Base-by-base conservation (phyloP, 352 stramenopile species). In the Salisapilia sapeloensis region DNA sequence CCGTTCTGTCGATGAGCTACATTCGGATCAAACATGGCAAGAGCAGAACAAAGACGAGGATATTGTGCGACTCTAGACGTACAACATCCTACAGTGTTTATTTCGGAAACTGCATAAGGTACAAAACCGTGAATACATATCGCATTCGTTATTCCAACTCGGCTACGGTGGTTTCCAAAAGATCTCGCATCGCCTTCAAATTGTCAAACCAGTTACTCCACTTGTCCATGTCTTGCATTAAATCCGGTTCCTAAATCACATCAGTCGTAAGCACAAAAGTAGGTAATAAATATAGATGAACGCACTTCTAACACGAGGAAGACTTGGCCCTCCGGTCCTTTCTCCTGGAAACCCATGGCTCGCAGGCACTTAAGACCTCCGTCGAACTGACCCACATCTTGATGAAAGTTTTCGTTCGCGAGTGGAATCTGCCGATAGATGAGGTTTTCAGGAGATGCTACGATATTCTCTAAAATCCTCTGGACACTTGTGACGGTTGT, bases 171-270 rank as follows among this genome's bases (percentile, higher is more conserved):
- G n/a, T n/a, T n/a, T n/a, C n/a, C n/a, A n/a, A n/a, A n/a, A 28
- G 24, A 28, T 48, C 54, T 35, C 64, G 62, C 58, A 85, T 66
- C 20, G 53, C 60, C 39, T 75, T 83, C 9, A 90, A 44, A 12
- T 46, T 49, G 23, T 86, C 67, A 42, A 86, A 90, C 74, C 74
- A 90, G 21, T 50, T 42, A 39, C 65, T 90, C 74, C 74, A 90
- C 9, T 48, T 52, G 39, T 90, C 65, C 14, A 90, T 42, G 45
- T 90, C 74, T 34, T 59, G 49, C 4, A 53, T 60, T 35, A 90
- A 40, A 33, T 90, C 60, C 0, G 74, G 70, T 37, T 90, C 70
- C 60, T 85, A 26, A 15, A 7, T 4, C 6, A 33, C 8, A 40
- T 24, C 38, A 13, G 24, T 17, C 17, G 15, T 5, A 10, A 2